A percentile compares a stretch with the other conserved stretches of the same genome.
These are phyloP conservation scores for Diversispora eburnea DNA, from an alignment of 192 early-diverging fungal species.

Conservation along the genomic window DNA sequence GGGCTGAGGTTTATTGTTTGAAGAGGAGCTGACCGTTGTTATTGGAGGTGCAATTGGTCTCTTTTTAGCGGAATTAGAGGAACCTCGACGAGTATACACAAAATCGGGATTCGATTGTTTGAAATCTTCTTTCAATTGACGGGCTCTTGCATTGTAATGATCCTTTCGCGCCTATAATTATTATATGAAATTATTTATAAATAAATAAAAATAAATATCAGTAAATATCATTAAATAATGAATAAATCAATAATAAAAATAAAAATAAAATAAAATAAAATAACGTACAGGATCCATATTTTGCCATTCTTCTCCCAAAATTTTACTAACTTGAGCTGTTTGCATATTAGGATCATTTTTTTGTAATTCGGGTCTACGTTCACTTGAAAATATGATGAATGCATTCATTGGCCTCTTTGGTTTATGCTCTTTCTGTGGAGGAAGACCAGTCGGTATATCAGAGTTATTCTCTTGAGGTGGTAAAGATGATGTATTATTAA, in stretches of 20 bases:
- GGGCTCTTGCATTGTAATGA: slow-evolving; percentile 52
- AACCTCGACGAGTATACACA: slow-evolving; percentile 52
- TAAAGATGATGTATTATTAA: neutral
- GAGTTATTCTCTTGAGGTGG: slow-evolving; percentile 3
- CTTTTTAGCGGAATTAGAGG: slow-evolving; percentile 33
- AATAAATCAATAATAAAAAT: neutral
- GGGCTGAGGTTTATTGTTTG: neutral
- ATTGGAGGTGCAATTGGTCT: slow-evolving; percentile 11
- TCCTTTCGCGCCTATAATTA: slow-evolving; percentile 49
- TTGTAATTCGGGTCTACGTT: slow-evolving; percentile 62
- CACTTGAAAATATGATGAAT: slow-evolving; percentile 62
- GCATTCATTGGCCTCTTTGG: slow-evolving; percentile 67
- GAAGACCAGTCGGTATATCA: slow-evolving; percentile 28
- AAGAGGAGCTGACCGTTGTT: neutral
- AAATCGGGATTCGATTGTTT: slow-evolving; percentile 50
- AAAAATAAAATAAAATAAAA: too few species aligned
- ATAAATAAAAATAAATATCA: neutral
- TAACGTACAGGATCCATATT: slow-evolving; percentile 34
- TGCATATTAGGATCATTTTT: slow-evolving; percentile 54
- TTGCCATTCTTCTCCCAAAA: slow-evolving; percentile 66
- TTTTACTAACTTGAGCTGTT: slow-evolving; percentile 63
- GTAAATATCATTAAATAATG: neutral
- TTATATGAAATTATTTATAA: neutral
- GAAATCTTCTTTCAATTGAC: slow-evolving; percentile 60
- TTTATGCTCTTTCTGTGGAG: slow-evolving; percentile 31